These are phyloP conservation scores for Trametes punicea DNA, from an alignment of 768 basidiomycete genomes.

Conservation along the genomic window DNA sequence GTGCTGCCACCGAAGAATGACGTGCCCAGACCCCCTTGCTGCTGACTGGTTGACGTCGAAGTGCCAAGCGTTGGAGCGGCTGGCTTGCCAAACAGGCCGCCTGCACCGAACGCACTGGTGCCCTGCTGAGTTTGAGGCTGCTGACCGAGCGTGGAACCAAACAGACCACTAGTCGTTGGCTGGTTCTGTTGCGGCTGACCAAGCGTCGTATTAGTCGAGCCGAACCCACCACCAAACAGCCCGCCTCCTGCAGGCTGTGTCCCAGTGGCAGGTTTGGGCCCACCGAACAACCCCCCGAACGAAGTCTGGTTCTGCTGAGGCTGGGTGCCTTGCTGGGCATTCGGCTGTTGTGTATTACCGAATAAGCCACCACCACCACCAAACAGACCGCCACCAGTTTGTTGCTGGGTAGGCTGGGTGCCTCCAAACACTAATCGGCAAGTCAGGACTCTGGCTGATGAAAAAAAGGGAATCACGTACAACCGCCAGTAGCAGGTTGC, in stretches of 20 bases:
- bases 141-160: conserved; percentile 53
- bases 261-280: not conserved
- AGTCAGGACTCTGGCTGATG: not conserved
- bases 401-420: conserved; percentile 20
- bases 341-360: conserved; percentile 20
- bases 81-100: conserved; percentile 51
- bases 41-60: conserved; percentile 39
- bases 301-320: conserved; percentile 21
- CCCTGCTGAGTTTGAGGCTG: conserved; percentile 36
- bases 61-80: conserved; percentile 46
- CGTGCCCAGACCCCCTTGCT: conserved; percentile 31
- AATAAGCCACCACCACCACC: conserved; percentile 31
- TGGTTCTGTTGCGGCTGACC: conserved; percentile 40
- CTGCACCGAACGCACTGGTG: conserved; percentile 40
- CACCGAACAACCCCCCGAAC: conserved; percentile 8
- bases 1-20: conserved; percentile 35
- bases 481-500: conserved; percentile 20
- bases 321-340: conserved; percentile 9
- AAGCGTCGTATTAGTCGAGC: conserved; percentile 37
- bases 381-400: conserved; percentile 35
- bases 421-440: conserved; percentile 21
- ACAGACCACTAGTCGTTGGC: conserved; percentile 33
- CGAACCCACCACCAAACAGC: conserved; percentile 22
- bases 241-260: conserved; percentile 32
- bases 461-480: conserved; percentile 11